These are phyloP conservation scores for Fusarium nygamai DNA, from an alignment of 2,329 filamentous ascomycete genomes.

Conservation along the genomic window DNA sequence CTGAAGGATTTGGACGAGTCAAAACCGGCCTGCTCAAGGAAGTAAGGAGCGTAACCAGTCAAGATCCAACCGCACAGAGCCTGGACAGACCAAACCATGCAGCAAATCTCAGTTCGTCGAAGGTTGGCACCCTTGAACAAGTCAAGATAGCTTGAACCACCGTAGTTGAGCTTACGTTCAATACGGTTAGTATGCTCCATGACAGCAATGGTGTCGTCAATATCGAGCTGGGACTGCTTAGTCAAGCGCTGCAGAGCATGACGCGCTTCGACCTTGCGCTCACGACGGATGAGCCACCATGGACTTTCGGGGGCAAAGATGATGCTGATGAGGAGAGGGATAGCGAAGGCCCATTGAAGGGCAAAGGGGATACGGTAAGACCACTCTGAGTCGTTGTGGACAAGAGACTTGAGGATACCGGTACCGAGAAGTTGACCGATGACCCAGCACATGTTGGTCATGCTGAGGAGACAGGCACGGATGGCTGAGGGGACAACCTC, in stretches of 20 bases:
- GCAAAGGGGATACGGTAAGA: constrained; percentile 48
- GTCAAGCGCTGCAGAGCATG: constrained; percentile 45
- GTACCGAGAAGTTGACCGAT: constrained; percentile 52
- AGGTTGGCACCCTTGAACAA: constrained; percentile 37
- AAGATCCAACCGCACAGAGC: constrained; percentile 36
- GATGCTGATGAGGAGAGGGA: constrained; percentile 48
- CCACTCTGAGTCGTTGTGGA: constrained; percentile 43
- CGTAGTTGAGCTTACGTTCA: constrained; percentile 51
- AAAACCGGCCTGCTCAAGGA: constrained; percentile 55
- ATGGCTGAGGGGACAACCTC: constrained; percentile 48
- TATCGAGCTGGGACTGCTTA: constrained; percentile 42
- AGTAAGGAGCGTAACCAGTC: constrained; percentile 47
- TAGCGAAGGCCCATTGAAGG: constrained; percentile 53
- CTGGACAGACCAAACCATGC: constrained; percentile 40
- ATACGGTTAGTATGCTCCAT: constrained; percentile 54
- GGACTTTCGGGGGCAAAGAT: constrained; percentile 53
- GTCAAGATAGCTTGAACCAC: constrained; percentile 41
- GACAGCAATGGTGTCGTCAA: constrained; percentile 55
- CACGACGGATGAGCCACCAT: constrained; percentile 52
- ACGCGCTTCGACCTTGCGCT: constrained; percentile 45
- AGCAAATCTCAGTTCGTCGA: constrained; percentile 42
- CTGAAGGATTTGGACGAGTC: constrained; percentile 49
- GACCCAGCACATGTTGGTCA: constrained; percentile 55
- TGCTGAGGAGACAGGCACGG: constrained; percentile 49
- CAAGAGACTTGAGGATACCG: constrained; percentile 47